Conservation (phyloP, 192 early-diverging fungal species). For the Polychytrium aggregatum region DNA sequence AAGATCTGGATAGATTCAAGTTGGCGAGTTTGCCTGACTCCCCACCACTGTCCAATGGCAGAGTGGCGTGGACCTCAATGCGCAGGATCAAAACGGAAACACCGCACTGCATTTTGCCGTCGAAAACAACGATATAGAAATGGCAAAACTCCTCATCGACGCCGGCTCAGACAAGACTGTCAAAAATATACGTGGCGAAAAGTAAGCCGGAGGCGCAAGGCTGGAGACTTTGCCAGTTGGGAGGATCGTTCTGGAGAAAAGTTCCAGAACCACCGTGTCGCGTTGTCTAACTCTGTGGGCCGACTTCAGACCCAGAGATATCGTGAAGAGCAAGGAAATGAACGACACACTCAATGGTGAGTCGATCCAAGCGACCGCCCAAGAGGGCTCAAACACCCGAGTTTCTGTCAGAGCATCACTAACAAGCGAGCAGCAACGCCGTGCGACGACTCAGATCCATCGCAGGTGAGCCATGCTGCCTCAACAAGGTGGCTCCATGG, state of each 20-base stretch:
- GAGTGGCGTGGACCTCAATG: slow-evolving; percentile 7
- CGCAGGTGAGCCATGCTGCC: too few relatives aligned
- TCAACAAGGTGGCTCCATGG: too few relatives aligned
- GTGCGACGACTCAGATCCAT: too few relatives aligned
- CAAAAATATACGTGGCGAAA: slow-evolving; percentile 8
- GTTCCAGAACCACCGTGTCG: not conserved
- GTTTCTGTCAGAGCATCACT: too few relatives aligned
- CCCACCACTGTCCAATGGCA: not conserved
- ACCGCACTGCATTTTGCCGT: slow-evolving; percentile 16
- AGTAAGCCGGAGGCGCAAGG: too few relatives aligned
- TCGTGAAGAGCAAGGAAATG: slow-evolving; percentile 3
- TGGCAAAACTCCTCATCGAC: slow-evolving; percentile 7
- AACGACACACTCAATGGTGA: slow-evolving; percentile 2
- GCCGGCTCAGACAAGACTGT: slow-evolving; percentile 7
- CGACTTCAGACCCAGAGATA: slow-evolving; percentile 12
- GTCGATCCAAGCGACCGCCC: not conserved
- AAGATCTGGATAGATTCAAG: not conserved
- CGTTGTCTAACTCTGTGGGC: not conserved
- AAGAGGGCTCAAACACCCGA: too few relatives aligned
- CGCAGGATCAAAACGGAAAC: slow-evolving; percentile 11
- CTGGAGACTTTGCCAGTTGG: too few relatives aligned
- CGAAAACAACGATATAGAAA: slow-evolving; percentile 2
- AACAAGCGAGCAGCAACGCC: too few relatives aligned
- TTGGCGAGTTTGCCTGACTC: not conserved
- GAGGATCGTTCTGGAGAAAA: not conserved